These are phyloP conservation scores for Onygena corvina DNA, from an alignment of 2,329 filamentous ascomycete genomes.

Conservation along the genomic window DNA sequence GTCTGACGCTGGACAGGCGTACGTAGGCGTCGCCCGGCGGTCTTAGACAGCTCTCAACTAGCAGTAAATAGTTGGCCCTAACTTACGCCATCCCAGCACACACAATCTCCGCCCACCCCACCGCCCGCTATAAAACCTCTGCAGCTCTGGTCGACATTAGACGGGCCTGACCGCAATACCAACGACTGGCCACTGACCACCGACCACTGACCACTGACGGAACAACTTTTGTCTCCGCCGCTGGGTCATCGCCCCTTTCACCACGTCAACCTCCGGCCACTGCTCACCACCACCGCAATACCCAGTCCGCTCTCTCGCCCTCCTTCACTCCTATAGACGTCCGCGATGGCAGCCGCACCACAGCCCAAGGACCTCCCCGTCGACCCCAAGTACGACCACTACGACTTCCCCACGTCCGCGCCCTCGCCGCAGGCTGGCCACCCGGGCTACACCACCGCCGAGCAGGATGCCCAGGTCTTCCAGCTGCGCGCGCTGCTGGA, in stretches of 20 bases:
- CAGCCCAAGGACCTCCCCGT: constrained; percentile 39
- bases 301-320: background rate
- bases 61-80: too few species aligned
- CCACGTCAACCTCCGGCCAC: background rate
- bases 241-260: background rate
- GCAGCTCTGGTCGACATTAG: too few species aligned
- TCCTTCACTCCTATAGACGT: background rate
- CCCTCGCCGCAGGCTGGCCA: constrained; percentile 62
- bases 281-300: background rate
- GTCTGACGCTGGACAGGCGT: too few species aligned
- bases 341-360: constrained; percentile 7
- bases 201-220: too few species aligned
- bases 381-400: constrained; percentile 90
- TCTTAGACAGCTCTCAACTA: too few species aligned
- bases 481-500: constrained; percentile 81
- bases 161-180: too few species aligned
- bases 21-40: too few species aligned
- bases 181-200: too few species aligned
- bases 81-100: too few species aligned
- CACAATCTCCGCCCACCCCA: too few species aligned
- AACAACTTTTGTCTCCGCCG: too few species aligned
- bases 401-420: constrained; percentile 76
- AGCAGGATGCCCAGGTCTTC: constrained; percentile 79
- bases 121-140: too few species aligned
- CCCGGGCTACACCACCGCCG: constrained; percentile 70